phyloP scores from a whole-genome alignment of 2,329 filamentous ascomycete genomes.

The Aspergillus pseudoglaucus region DNA sequence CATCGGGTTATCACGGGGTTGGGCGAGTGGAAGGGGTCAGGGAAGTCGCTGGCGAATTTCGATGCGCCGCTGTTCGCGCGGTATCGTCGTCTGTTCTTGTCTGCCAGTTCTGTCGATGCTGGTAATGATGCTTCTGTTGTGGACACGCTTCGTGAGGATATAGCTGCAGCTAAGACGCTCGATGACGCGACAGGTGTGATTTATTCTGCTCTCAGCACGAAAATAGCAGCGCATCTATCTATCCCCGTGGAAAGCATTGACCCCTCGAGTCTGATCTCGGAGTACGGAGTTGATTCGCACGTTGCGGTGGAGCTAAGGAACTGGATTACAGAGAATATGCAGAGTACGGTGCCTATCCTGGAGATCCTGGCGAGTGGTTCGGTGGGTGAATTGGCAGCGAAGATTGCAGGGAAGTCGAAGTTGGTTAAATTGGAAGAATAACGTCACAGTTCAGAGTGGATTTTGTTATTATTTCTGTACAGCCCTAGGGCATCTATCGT shows the following conservation, averaged over 20 bases:
- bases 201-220: constrained; percentile 10
- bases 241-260: constrained; percentile 16
- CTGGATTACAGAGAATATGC: constrained; percentile 34
- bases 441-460: background rate
- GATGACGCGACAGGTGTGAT: constrained; percentile 14
- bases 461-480: background rate
- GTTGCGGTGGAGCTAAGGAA: constrained; percentile 42
- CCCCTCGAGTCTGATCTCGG: constrained; percentile 20
- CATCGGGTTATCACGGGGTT: constrained; percentile 20
- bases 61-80: constrained; percentile 18
- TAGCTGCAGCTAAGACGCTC: constrained; percentile 6
- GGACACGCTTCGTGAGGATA: constrained; percentile 7
- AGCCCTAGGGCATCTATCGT: background rate
- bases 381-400: constrained; percentile 16
- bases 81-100: constrained; percentile 10
- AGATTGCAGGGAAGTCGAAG: constrained; percentile 11
- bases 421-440: constrained; percentile 1
- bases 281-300: constrained; percentile 39
- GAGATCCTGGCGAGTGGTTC: constrained; percentile 22
- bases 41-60: constrained; percentile 16
- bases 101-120: background rate
- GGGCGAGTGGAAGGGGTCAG: constrained; percentile 14
- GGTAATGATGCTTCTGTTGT: background rate
- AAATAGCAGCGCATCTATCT: constrained; percentile 14
- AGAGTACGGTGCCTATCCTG: constrained; percentile 21